phyloP scores from a whole-genome alignment of 179 eudicot genomes.

The Silene vulgaris region DNA sequence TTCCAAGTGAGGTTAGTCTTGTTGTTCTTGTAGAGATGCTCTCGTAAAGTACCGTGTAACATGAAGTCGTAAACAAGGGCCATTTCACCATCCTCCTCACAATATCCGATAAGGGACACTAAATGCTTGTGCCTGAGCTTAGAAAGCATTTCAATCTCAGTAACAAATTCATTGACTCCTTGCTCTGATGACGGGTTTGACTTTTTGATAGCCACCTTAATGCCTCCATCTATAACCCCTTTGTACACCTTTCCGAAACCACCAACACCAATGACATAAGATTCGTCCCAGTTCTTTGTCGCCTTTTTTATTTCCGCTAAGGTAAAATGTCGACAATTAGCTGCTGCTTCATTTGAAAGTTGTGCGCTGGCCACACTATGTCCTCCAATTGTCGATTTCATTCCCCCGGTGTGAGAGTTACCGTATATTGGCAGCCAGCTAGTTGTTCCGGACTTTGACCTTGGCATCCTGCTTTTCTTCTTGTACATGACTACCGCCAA shows the following conservation, averaged over 20 bases:
- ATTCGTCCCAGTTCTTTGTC: slow-evolving; percentile 37
- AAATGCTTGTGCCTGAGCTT: slow-evolving; percentile 42
- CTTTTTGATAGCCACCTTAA: slow-evolving; percentile 39
- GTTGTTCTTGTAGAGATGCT: slow-evolving; percentile 76
- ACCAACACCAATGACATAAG: slow-evolving; percentile 41
- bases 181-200: slow-evolving; percentile 42
- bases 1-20: slow-evolving; percentile 65
- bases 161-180: slow-evolving; percentile 43
- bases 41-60: slow-evolving; percentile 67
- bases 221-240: slow-evolving; percentile 41
- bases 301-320: slow-evolving; percentile 36
- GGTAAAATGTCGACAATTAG: slow-evolving; percentile 39
- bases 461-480: slow-evolving; percentile 35
- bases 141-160: slow-evolving; percentile 45
- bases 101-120: slow-evolving; percentile 44
- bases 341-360: slow-evolving; percentile 40
- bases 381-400: slow-evolving; percentile 43
- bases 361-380: slow-evolving; percentile 48
- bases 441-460: slow-evolving; percentile 38
- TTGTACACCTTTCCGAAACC: slow-evolving; percentile 43
- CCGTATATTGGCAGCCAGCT: slow-evolving; percentile 73
- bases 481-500: slow-evolving; percentile 32
- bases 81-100: slow-evolving; percentile 46
- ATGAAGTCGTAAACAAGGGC: slow-evolving; percentile 43
- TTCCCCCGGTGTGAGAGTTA: slow-evolving; percentile 36